These are phyloP conservation scores for Fusarium camptoceras DNA, from an alignment of 2,329 filamentous ascomycete genomes.

Conservation along the genomic window DNA sequence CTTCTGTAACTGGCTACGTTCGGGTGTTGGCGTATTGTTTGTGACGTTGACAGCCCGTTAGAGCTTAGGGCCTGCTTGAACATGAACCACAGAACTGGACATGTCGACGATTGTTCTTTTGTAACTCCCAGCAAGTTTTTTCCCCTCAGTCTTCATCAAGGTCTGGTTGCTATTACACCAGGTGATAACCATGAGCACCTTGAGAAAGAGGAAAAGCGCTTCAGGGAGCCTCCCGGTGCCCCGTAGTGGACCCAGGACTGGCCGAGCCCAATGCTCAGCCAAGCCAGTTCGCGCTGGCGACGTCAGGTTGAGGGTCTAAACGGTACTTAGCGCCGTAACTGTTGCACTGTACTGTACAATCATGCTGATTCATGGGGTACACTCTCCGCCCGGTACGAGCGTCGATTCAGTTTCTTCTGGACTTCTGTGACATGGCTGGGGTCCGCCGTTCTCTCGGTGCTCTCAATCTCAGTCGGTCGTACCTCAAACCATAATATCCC, in stretches of 20 bases:
- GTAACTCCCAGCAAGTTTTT: constrained; percentile 7
- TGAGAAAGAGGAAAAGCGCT: constrained; percentile 11
- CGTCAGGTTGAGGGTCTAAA: constrained; percentile 33
- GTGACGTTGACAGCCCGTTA: constrained; percentile 34
- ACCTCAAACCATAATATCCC: constrained; percentile 4
- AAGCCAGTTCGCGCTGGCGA: constrained; percentile 32
- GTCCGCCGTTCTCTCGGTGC: constrained; percentile 41
- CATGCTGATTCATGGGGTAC: constrained; percentile 19
- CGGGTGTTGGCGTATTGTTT: constrained; percentile 21
- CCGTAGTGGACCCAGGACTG: constrained; percentile 34
- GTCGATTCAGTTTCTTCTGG: constrained; percentile 22
- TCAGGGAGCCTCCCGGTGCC: constrained; percentile 27
- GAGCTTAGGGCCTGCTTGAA: constrained; percentile 2
- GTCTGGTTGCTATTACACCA: background rate
- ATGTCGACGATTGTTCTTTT: constrained; percentile 12
- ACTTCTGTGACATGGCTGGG: constrained; percentile 36
- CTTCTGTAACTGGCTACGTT: constrained; percentile 21
- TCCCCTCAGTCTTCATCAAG: constrained; percentile 16
- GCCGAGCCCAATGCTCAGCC: constrained; percentile 33
- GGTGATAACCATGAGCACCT: constrained; percentile 19
- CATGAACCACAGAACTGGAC: background rate
- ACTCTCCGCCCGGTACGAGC: constrained; percentile 28
- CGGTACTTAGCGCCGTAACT: constrained; percentile 39
- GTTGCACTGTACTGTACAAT: constrained; percentile 34
- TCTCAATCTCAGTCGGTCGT: constrained; percentile 25